These are phyloP conservation scores for Salvia hispanica DNA, from an alignment of 257 asterid species.

Conservation along the genomic window DNA sequence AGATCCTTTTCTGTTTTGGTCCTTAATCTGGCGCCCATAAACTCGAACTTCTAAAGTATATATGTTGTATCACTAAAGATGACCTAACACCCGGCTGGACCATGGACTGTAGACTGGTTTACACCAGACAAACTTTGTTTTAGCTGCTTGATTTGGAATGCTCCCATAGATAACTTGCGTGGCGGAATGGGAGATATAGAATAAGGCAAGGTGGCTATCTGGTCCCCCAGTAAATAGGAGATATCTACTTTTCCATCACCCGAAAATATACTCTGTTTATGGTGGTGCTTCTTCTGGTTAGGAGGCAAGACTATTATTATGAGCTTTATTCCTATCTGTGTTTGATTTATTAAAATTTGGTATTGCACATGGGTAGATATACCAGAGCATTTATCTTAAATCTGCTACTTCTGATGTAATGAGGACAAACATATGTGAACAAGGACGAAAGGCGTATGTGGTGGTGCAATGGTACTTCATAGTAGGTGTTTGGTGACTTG, in stretches of 20 bases:
- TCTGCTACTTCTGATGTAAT: constrained; percentile 21
- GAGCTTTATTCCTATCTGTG: constrained; percentile 10
- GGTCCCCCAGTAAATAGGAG: constrained; percentile 26
- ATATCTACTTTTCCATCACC: constrained; percentile 22
- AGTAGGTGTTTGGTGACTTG: constrained; percentile 25
- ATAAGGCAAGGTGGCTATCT: constrained; percentile 12
- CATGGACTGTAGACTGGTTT: background rate
- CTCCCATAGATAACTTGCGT: too few relatives aligned
- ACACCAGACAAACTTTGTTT: constrained; percentile 3
- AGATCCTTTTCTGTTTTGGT: background rate
- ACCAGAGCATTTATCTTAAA: constrained; percentile 23
- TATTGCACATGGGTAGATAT: constrained; percentile 36
- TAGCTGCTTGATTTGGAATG: constrained; percentile 5
- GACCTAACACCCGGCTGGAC: background rate
- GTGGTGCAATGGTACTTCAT: constrained; percentile 30
- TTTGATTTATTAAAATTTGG: constrained; percentile 31
- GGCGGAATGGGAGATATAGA: background rate
- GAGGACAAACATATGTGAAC: constrained; percentile 23
- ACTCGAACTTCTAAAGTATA: background rate
- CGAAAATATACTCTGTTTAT: constrained; percentile 10
- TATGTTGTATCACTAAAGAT: background rate
- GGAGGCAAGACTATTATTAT: too few relatives aligned
- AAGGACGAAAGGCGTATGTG: constrained; percentile 15
- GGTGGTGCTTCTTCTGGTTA: constrained; percentile 23
- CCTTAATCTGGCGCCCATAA: background rate